Evolutionary conservation across 768 basidiomycete genomes (phyloP).

Genomic region (Butyriboletus loyo): DNA sequence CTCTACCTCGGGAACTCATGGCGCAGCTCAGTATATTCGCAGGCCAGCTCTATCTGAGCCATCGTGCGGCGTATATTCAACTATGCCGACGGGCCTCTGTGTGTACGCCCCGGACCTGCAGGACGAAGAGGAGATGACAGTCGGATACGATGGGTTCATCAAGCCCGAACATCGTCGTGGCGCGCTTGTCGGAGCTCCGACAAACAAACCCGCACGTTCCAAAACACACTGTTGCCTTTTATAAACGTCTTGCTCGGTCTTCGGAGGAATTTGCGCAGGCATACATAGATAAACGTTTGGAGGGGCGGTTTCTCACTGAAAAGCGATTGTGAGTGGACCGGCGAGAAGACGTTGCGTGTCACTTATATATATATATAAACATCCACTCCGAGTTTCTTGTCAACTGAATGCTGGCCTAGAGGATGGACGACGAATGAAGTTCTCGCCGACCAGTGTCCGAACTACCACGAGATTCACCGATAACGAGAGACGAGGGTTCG

Average conservation of each 20-base stretch:
- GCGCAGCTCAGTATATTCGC: conserved; percentile 43
- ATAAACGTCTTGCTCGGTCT: conserved; percentile 35
- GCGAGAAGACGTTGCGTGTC: no score
- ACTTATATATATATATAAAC: no score
- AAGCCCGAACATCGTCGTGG: conserved; percentile 1
- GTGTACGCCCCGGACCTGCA: conserved; percentile 41
- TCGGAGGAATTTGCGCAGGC: conserved; percentile 39
- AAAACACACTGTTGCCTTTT: conserved; percentile 12
- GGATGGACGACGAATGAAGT: background rate
- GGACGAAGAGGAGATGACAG: conserved; percentile 41
- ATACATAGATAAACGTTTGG: conserved; percentile 41
- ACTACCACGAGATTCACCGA: no score
- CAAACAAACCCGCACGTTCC: background rate
- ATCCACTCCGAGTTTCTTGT: no score
- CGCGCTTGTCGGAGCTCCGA: no score
- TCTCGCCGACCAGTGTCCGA: background rate
- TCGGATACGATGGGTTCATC: conserved; percentile 22
- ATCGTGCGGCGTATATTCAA: conserved; percentile 31
- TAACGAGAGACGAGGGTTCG: background rate
- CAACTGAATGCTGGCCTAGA: background rate
- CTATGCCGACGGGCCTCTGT: conserved; percentile 39
- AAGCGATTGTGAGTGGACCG: no score
- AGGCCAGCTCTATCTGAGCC: conserved; percentile 42
- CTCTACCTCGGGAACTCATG: conserved; percentile 11
- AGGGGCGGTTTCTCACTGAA: conserved; percentile 23